Percentiles rank a stretch among this genome's conserved stretches.
phyloP scores from a whole-genome alignment of 1,284 basidiomycete species.

The Vanrija pseudolonga region DNA sequence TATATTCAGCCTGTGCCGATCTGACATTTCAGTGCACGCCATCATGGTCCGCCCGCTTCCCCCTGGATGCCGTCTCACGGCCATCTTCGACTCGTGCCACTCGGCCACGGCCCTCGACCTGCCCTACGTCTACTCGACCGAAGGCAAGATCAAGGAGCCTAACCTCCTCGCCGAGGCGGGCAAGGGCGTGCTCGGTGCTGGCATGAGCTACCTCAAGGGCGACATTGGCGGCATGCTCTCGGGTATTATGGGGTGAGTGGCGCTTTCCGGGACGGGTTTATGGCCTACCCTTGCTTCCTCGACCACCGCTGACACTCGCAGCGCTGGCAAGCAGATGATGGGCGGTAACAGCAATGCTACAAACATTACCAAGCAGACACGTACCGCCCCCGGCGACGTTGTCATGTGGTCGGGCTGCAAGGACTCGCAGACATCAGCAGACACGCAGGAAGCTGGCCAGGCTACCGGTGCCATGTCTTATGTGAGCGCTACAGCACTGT shows the following conservation, averaged over 20 bases:
- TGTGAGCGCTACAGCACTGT: constrained; percentile 5
- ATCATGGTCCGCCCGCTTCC: constrained; percentile 66
- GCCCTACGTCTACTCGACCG: constrained; percentile 70
- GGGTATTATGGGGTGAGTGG: constrained; percentile 36
- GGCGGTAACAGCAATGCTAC: constrained; percentile 11
- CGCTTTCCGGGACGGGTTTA: no score
- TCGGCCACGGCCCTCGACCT: constrained; percentile 52
- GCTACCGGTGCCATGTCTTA: constrained; percentile 77
- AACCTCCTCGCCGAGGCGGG: constrained; percentile 75
- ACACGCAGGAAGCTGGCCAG: constrained; percentile 71
- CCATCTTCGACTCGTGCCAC: constrained; percentile 69
- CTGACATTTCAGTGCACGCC: constrained; percentile 23
- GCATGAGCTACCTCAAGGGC: constrained; percentile 48
- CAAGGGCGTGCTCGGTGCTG: constrained; percentile 59
- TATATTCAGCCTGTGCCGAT: background rate
- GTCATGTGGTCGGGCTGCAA: constrained; percentile 77
- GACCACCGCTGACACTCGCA: background rate
- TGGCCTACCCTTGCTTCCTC: background rate
- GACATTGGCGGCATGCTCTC: constrained; percentile 70
- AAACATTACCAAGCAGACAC: constrained; percentile 57
- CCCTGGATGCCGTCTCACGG: constrained; percentile 77
- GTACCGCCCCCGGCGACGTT: constrained; percentile 71
- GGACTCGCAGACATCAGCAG: constrained; percentile 88
- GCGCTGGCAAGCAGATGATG: constrained; percentile 15
- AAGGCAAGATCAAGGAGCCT: constrained; percentile 80